These are phyloP conservation scores for Tuber magnatum DNA, from an alignment of 495 filamentous ascomycete species.

Conservation along the genomic window DNA sequence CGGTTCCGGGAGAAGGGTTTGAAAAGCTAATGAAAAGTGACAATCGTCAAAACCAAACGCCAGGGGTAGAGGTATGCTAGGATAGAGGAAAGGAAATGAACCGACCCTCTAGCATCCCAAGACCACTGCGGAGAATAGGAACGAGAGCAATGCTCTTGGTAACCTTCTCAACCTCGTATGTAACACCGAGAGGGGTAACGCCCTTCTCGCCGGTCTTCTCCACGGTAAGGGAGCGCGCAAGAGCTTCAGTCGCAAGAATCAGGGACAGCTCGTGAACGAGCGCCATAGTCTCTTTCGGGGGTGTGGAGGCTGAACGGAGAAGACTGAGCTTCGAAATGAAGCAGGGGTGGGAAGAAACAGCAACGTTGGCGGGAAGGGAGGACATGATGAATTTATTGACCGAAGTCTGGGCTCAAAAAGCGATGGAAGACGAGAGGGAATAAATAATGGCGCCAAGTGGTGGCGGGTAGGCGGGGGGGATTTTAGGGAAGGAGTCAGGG, in stretches of 20 bases:
- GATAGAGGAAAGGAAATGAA: conserved; percentile 43
- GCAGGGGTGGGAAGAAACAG: conserved; percentile 80
- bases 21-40: conserved; percentile 53
- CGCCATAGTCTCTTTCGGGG: conserved; percentile 66
- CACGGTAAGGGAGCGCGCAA: conserved; percentile 55
- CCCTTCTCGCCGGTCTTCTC: conserved; percentile 47
- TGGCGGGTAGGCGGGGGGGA: neutral
- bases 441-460: neutral
- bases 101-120: conserved; percentile 80
- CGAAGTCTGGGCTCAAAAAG: neutral
- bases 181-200: conserved; percentile 63
- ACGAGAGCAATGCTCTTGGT: conserved; percentile 64
- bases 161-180: conserved; percentile 56
- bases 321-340: conserved; percentile 81
- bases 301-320: conserved; percentile 65
- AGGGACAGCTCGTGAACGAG: conserved; percentile 78
- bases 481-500: neutral
- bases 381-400: conserved; percentile 14
- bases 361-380: conserved; percentile 61
- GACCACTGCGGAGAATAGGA: conserved; percentile 80
- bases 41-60: neutral
- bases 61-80: neutral
- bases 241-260: conserved; percentile 75
- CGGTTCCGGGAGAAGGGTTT: conserved; percentile 70
- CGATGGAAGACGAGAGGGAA: neutral